These are phyloP conservation scores for Solanum chiquidenum DNA, from an alignment of 257 asterid species.

Conservation along the genomic window DNA sequence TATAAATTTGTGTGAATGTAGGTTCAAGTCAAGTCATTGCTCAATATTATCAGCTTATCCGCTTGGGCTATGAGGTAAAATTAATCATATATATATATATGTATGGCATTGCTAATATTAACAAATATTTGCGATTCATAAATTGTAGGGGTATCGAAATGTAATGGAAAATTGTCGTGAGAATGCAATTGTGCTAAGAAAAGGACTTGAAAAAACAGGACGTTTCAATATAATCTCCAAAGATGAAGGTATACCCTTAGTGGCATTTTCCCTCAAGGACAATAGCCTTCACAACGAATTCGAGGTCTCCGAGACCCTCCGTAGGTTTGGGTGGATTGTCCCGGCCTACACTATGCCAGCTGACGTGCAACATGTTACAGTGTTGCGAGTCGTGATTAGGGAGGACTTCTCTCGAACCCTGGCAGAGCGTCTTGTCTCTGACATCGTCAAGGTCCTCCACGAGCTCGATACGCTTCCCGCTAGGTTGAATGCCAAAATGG, in stretches of 20 bases:
- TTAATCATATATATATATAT: no score
- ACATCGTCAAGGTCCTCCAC: slow-evolving; percentile 11
- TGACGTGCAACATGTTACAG: slow-evolving; percentile 18
- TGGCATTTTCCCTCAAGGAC: slow-evolving; percentile 29
- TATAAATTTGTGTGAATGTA: background rate
- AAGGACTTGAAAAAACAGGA: slow-evolving; percentile 21
- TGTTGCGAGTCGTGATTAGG: slow-evolving; percentile 17
- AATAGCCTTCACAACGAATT: slow-evolving; percentile 15
- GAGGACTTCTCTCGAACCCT: slow-evolving; percentile 23
- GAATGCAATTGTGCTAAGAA: slow-evolving; percentile 12
- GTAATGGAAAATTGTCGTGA: slow-evolving; percentile 25
- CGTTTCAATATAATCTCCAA: slow-evolving; percentile 22
- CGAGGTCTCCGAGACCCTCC: slow-evolving; percentile 12
- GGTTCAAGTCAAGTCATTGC: slow-evolving; percentile 36
- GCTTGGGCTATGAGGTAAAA: slow-evolving; percentile 24
- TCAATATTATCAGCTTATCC: slow-evolving; percentile 25
- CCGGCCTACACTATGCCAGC: slow-evolving; percentile 29
- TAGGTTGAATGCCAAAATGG: background rate
- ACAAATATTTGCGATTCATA: no score
- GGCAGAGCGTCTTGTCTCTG: slow-evolving; percentile 16
- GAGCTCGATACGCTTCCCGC: slow-evolving; percentile 13
- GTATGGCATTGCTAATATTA: no score
- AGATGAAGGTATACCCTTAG: slow-evolving; percentile 22
- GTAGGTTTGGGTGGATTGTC: slow-evolving; percentile 26
- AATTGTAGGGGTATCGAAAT: slow-evolving; percentile 9